These are phyloP conservation scores for Cladosporium sp. DNA, from an alignment of 2,329 filamentous ascomycete genomes.

Conservation along the genomic window DNA sequence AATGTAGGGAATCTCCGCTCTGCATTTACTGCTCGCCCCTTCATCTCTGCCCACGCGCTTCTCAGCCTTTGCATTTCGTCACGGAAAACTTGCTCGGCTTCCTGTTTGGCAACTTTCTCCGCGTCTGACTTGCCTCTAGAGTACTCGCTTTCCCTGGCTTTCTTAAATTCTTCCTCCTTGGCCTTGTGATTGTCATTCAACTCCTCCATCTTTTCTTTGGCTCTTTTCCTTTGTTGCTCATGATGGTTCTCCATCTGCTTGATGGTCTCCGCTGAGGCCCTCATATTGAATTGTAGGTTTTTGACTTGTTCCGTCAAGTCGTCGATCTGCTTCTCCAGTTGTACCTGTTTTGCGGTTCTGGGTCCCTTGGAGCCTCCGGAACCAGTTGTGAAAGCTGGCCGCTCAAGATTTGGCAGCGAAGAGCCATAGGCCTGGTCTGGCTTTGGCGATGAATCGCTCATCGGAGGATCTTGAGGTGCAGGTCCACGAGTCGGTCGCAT, in stretches of 20 bases:
- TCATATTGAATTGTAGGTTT: background rate
- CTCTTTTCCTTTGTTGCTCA: background rate
- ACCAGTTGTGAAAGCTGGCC: background rate
- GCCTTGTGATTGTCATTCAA: background rate
- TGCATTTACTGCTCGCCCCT: too few relatives aligned
- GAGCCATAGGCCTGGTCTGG: background rate
- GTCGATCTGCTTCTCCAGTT: slow-evolving; percentile 1
- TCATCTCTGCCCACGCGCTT: too few relatives aligned
- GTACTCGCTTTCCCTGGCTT: background rate
- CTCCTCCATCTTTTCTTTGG: background rate
- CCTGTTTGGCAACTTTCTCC: too few relatives aligned
- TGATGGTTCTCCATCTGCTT: too few relatives aligned
- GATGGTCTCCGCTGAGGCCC: background rate
- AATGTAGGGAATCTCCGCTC: too few relatives aligned
- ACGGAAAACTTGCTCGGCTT: too few relatives aligned
- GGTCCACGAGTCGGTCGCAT: background rate
- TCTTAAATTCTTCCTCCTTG: background rate
- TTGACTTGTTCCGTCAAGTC: background rate
- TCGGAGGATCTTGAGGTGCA: background rate
- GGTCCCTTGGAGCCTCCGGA: background rate
- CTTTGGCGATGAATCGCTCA: background rate
- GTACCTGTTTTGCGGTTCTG: slow-evolving; percentile 1
- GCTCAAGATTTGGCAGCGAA: background rate
- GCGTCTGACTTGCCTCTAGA: too few relatives aligned
- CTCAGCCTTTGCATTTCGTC: too few relatives aligned